Evolutionary conservation across 164 flowering plant species (phyloP).

Genomic region (Aristolochia californica): DNA sequence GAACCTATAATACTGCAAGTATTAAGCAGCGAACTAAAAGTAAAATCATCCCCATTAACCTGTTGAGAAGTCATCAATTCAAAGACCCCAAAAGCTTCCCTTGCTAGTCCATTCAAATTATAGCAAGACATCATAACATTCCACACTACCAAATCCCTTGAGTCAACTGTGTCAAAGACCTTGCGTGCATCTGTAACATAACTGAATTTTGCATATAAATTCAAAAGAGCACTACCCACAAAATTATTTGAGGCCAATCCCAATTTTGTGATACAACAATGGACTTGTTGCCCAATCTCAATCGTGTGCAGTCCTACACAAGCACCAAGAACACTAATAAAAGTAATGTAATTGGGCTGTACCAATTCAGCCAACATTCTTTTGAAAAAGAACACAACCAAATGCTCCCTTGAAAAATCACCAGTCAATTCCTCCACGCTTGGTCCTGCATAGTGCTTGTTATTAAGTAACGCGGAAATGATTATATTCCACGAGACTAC

Average conservation of each 20-base stretch:
- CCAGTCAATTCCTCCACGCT: not conserved
- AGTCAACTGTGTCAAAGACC: slow-evolving; percentile 29
- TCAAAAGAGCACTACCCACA: slow-evolving; percentile 35
- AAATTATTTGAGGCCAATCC: slow-evolving; percentile 28
- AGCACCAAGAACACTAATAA: slow-evolving; percentile 29
- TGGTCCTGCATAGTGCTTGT: not conserved
- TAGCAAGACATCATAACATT: slow-evolving; percentile 56
- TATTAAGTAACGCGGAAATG: slow-evolving; percentile 27
- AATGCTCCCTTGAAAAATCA: not conserved
- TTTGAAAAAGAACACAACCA: slow-evolving; percentile 35
- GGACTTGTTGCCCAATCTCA: slow-evolving; percentile 35
- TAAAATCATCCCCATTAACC: slow-evolving; percentile 38
- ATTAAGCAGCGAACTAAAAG: slow-evolving; percentile 41
- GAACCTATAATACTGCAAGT: slow-evolving; percentile 20
- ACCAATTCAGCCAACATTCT: slow-evolving; percentile 38
- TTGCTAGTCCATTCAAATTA: slow-evolving; percentile 25
- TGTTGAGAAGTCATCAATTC: slow-evolving; percentile 32
- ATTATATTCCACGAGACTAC: slow-evolving; percentile 50
- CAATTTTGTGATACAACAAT: slow-evolving; percentile 31
- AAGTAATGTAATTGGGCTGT: slow-evolving; percentile 36
- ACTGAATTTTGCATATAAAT: slow-evolving; percentile 43
- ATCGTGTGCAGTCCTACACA: slow-evolving; percentile 21
- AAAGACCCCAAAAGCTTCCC: slow-evolving; percentile 32
- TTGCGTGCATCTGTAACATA: slow-evolving; percentile 32
- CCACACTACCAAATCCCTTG: slow-evolving; percentile 52